Percentiles rank a stretch among this genome's conserved stretches.
Conservation (phyloP, 305 asterid genomes). For the Fraxinus angustifolia region DNA sequence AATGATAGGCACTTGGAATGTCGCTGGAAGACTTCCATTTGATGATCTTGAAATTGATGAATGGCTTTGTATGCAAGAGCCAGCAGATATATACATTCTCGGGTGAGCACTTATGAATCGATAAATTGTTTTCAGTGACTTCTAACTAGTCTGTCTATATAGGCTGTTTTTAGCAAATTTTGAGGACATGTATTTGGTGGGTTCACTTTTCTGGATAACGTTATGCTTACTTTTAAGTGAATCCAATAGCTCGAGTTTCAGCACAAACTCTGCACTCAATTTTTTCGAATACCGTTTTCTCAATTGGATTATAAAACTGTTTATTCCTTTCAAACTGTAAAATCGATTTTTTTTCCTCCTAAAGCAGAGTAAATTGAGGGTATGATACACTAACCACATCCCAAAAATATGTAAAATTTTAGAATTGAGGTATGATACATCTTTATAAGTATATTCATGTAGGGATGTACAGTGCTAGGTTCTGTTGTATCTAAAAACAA, state of each 20-base stretch:
- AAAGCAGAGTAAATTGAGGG: background rate
- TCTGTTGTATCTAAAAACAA: background rate
- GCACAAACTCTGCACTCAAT: background rate
- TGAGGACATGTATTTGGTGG: background rate
- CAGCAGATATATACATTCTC: conserved; percentile 71
- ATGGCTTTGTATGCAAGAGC: conserved; percentile 78
- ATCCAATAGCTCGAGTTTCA: background rate
- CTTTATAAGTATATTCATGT: background rate
- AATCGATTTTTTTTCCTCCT: background rate
- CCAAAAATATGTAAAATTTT: background rate
- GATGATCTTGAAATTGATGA: conserved; percentile 81
- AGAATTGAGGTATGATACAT: background rate
- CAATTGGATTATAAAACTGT: background rate
- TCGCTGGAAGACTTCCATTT: conserved; percentile 70
- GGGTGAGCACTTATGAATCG: conserved; percentile 46
- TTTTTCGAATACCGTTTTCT: background rate
- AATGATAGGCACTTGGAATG: conserved; percentile 86
- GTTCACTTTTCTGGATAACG: background rate
- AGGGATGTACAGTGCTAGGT: background rate
- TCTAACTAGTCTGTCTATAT: background rate
- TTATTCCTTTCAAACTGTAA: background rate
- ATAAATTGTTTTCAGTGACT: background rate
- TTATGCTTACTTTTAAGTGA: background rate
- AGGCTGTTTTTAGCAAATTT: background rate
- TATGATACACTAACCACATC: background rate